Base-by-base conservation (phyloP, 2,329 filamentous ascomycete genomes). In the Akanthomyces muscarius region DNA sequence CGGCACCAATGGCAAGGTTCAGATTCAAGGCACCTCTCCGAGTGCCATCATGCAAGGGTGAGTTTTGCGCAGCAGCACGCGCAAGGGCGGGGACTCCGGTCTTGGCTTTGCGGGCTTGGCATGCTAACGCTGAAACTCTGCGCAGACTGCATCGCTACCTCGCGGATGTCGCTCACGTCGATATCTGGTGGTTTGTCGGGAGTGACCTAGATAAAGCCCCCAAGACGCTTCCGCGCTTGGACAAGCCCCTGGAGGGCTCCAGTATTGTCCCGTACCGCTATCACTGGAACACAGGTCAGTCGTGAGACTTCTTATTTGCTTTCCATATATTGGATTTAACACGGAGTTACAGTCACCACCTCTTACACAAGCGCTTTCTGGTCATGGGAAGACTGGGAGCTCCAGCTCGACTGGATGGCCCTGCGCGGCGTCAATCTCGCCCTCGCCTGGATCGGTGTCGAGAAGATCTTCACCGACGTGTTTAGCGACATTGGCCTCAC, bases 371-470 rank as follows among this genome's bases (percentile, higher is more conserved):
- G 75, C 4, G 75, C 80, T 0, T 83, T 81, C 69, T 83, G 80
- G 79, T 71, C 70, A n/a, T 83, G 80, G 81, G 71, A 78, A 44
- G 81, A 83, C 52, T 83, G 81, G 81, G 80, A 83, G 68, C 69
- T 76, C 3, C 73, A 83, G 64, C 75, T 83, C 5, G 81, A 83
- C 68, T 83, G 81, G 81, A 73, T 82, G 62, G 80, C 81, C 6
- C 73, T 83, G 3, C 76, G 77, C n/a, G 81, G 80, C 42, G 71
- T 83, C 54, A 83, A 83, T 64, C 70, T 83, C 5, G 78, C 80
- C 4, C 73, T 83, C 2, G 81, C 81, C 4, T 83, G 81, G 81
- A 76, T 80, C 4, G 81, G 81, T 6, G 74, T 77, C 13, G 81
- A 84, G 64, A 81, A 82, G 69, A 78, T 81, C 56, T 73, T 82